Conservation (phyloP, 2,329 filamentous ascomycete species). For the Eutypa lata region DNA sequence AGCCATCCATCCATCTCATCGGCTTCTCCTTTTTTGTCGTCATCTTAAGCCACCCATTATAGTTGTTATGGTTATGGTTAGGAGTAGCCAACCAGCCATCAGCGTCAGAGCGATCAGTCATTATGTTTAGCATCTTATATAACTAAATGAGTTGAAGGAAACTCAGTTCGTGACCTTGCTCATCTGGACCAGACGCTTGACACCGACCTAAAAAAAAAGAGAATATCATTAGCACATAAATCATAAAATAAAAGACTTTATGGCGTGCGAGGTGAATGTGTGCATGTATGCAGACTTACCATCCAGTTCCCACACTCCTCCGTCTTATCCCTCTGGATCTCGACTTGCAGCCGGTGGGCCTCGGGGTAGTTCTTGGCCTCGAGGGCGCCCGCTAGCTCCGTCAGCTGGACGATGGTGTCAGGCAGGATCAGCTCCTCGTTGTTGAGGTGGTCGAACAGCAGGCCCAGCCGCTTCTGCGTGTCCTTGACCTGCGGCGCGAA, state of each 20-base stretch:
- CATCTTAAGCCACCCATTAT: too few relatives aligned
- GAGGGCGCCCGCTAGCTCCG: constrained; percentile 62
- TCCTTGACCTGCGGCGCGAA: constrained; percentile 90
- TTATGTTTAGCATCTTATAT: neutral
- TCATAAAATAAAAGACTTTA: neutral
- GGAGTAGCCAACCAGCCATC: too few relatives aligned
- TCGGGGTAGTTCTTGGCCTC: constrained; percentile 66
- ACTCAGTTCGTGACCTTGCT: constrained; percentile 60
- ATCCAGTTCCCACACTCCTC: constrained; percentile 86
- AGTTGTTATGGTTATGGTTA: too few relatives aligned
- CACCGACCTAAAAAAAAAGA: constrained; percentile 58
- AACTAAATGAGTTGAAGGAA: neutral
- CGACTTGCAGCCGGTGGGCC: constrained; percentile 67
- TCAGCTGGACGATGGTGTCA: constrained; percentile 68
- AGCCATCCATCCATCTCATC: too few relatives aligned
- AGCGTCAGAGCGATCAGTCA: too few relatives aligned
- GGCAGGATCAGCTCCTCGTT: constrained; percentile 86
- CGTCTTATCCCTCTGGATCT: constrained; percentile 72
- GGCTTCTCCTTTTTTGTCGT: too few relatives aligned
- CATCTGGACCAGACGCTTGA: constrained; percentile 77
- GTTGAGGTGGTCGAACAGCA: constrained; percentile 96
- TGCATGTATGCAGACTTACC: constrained; percentile 53
- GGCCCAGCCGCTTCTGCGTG: constrained; percentile 85
- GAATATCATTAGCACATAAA: constrained; percentile 36
- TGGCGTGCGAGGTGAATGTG: too few relatives aligned